Evolutionary conservation across 106 monocot species (phyloP).

Genomic region (Iris macrosiphon): DNA sequence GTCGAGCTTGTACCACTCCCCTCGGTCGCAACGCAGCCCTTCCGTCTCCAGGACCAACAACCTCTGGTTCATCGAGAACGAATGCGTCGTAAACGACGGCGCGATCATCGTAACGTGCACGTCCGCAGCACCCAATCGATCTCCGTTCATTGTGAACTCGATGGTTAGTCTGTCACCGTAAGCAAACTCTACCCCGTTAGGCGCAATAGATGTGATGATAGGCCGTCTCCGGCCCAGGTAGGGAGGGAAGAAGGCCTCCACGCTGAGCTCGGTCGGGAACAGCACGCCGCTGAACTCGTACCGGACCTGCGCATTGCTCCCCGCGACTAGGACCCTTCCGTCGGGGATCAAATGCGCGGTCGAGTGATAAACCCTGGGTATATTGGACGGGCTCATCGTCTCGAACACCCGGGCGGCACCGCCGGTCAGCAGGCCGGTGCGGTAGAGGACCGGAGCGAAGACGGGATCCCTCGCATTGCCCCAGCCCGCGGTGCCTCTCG

Average conservation of each 20-base stretch:
- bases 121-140: neutral
- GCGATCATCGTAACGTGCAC: constrained; percentile 74
- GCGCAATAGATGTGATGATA: constrained; percentile 9
- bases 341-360: constrained; percentile 18
- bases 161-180: constrained; percentile 33
- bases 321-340: constrained; percentile 23
- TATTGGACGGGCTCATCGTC: constrained; percentile 1
- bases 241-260: constrained; percentile 81
- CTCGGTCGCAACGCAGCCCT: neutral
- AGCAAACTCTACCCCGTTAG: constrained; percentile 2
- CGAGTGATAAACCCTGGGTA: constrained; percentile 31
- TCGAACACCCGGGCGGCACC: neutral
- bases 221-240: constrained; percentile 48
- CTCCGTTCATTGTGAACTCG: constrained; percentile 4
- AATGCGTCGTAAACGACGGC: constrained; percentile 86
- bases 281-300: constrained; percentile 9
- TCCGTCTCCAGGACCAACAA: constrained; percentile 29
- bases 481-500: constrained; percentile 22
- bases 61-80: constrained; percentile 78
- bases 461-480: constrained; percentile 13
- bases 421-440: neutral
- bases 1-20: neutral
- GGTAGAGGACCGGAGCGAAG: constrained; percentile 12
- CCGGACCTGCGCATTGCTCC: constrained; percentile 21
- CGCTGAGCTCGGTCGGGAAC: constrained; percentile 69